Evolutionary conservation across 148 eudicot genomes (phyloP), one percentile per base, ranked within the genome.

Genomic region (Nepenthes mirabilis): DNA sequence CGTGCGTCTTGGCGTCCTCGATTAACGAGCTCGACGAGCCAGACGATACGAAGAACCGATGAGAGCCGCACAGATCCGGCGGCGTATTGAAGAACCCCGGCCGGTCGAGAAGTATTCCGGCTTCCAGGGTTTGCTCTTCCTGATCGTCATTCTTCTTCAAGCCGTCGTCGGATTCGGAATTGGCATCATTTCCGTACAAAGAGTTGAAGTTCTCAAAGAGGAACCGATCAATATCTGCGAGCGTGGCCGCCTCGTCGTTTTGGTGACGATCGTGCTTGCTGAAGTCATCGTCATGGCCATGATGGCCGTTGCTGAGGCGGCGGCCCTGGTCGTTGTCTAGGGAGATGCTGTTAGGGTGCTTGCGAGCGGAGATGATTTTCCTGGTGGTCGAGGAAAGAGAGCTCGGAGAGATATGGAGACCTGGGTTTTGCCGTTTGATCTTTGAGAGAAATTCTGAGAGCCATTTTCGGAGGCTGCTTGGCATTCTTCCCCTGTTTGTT

Each of bases 371-470:
- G 6, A 84, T n/a, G 36, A 85, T 61, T 60, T 66, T 68, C 49
- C 76, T 79, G 9, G 82, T 65, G 36, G 86, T 65, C 23, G 0
- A 23, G 23, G 23, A 23, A 23, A 23, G 23, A 23, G 23, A 23
- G 23, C 23, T 23, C 23, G 23, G 23, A 23, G 23, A 23, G 34
- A 75, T 55, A 14, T 66, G 68, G 1, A 79, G 61, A 4, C 70
- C 74, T 35, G 69, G 75, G 14, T 72, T 63, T 58, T 77, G 77
- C 58, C 67, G 70, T 48, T 80, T 84, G 47, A 82, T 70, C 70
- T 82, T 84, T 13, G 86, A 72, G 54, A 88, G 66, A 50, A 65
- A 82, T 0, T 73, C 74, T 63, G 63, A 70, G 14, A 84, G 65
- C 58, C 90, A 72, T 58, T 78, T 87, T 53, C 78, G 79, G 54